Conservation (phyloP, 176 grass and related monocot genomes). For the Raddia guianensis region DNA sequence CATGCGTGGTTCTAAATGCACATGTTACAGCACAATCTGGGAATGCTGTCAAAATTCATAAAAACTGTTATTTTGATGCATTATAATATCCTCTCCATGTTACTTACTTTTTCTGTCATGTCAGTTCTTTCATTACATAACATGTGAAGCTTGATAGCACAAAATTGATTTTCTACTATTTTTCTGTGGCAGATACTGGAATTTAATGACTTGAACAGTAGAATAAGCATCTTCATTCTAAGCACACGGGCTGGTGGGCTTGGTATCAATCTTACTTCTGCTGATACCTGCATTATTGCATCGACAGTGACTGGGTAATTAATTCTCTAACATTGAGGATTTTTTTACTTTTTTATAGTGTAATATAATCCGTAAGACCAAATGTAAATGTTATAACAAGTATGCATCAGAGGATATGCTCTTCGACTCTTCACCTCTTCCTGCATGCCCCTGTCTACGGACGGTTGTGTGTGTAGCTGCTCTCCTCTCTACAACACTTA, state of each 20-base stretch:
- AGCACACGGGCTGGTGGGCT: neutral
- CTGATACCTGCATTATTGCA: slow-evolving; percentile 80
- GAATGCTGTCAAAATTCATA: no score
- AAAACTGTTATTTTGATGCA: no score
- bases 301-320: slow-evolving; percentile 91
- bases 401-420: neutral
- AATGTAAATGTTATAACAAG: neutral
- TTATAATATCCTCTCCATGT: no score
- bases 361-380: neutral
- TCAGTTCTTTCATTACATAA: no score
- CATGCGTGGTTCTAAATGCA: no score
- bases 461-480: neutral
- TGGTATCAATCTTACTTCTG: slow-evolving; percentile 91
- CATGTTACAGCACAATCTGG: no score
- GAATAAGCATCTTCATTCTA: no score
- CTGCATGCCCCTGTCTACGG: neutral
- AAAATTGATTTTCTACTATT: no score
- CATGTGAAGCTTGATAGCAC: no score
- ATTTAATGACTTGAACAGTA: no score
- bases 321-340: neutral
- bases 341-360: neutral
- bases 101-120: no score
- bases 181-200: no score
- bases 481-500: neutral
- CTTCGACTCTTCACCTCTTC: neutral